phyloP scores from a whole-genome alignment of 176 grass and related monocot species.

The Lolium perenne region DNA sequence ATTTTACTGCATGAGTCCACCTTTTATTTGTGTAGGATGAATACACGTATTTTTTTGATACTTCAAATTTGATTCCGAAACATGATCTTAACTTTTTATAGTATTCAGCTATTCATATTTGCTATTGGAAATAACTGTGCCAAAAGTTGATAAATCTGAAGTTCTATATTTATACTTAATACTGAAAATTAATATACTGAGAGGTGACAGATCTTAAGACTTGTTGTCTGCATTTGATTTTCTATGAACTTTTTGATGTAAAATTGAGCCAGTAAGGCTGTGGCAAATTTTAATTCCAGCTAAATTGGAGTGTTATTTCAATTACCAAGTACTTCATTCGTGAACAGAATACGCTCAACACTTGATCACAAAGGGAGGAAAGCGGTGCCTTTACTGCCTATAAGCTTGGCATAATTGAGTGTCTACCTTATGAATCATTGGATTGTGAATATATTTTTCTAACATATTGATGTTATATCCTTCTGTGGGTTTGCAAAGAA shows the following conservation, averaged over 20 bases:
- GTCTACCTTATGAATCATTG: background rate
- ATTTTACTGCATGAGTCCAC: background rate
- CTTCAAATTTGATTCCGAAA: no score
- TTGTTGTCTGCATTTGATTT: background rate
- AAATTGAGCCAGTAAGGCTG: background rate
- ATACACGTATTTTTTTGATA: background rate
- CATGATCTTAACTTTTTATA: no score
- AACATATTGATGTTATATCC: background rate
- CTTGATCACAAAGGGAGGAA: background rate
- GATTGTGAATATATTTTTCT: background rate
- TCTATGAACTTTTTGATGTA: background rate
- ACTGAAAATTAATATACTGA: background rate
- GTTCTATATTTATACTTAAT: background rate
- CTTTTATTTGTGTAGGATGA: background rate
- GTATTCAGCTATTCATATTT: background rate
- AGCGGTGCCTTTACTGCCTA: background rate
- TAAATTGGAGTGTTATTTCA: background rate
- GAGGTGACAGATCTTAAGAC: constrained; percentile 6
- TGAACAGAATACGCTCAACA: background rate
- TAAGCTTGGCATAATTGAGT: background rate
- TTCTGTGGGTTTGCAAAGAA: background rate
- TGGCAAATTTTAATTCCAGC: background rate
- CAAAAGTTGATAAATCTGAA: background rate
- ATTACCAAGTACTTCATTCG: background rate
- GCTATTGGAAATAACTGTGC: background rate